Conservation (phyloP, 1,284 basidiomycete species). For the Fomes fomentarius region DNA sequence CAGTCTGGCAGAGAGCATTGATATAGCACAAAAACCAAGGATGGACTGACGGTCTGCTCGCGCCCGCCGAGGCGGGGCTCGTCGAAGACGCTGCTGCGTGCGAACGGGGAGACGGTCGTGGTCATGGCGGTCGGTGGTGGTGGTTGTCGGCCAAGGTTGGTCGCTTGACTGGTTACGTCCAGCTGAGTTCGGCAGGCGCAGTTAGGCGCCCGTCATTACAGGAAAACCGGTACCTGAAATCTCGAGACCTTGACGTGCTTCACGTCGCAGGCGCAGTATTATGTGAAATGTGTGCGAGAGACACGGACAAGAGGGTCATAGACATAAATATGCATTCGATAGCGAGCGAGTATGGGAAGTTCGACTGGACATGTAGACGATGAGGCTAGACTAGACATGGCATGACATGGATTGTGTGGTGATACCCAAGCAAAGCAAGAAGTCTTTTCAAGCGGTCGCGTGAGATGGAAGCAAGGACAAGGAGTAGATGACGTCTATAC, state of each 20-base stretch:
- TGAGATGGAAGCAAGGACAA: neutral
- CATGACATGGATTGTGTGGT: neutral
- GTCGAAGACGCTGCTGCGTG: slow-evolving; percentile 73
- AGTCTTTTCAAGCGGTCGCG: too few species aligned
- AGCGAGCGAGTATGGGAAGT: neutral
- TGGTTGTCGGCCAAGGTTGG: slow-evolving; percentile 8
- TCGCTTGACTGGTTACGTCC: slow-evolving; percentile 5
- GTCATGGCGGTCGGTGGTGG: slow-evolving; percentile 37
- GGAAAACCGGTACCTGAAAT: too few species aligned
- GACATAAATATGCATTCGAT: neutral
- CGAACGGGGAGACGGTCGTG: slow-evolving; percentile 80
- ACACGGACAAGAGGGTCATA: neutral
- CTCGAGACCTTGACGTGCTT: too few species aligned
- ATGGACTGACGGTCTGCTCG: slow-evolving; percentile 77
- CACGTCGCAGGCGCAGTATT: too few species aligned
- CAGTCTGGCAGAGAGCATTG: too few species aligned
- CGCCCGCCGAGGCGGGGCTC: slow-evolving; percentile 70
- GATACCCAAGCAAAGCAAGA: too few species aligned
- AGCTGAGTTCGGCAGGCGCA: too few species aligned
- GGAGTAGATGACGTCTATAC: neutral
- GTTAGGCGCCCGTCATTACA: too few species aligned
- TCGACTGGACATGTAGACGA: neutral
- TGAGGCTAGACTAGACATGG: too few species aligned
- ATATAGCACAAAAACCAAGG: too few species aligned
- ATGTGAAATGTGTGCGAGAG: too few species aligned